Conservation (phyloP, 129 eudicot species). For the Mikania micrantha region DNA sequence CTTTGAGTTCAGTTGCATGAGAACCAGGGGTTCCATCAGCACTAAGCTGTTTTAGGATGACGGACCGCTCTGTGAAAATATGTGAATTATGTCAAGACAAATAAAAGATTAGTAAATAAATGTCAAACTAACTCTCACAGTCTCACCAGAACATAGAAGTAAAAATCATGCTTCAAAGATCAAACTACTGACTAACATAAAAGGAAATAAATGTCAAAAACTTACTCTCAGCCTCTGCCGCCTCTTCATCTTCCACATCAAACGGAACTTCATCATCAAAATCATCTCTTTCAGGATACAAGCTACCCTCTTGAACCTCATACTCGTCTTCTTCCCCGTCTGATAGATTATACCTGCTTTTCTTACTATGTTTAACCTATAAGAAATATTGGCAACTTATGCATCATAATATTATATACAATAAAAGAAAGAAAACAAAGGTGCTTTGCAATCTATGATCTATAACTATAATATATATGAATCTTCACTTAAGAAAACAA, state of each 20-base stretch:
- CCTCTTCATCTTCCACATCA: constrained; percentile 52
- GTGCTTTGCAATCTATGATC: neutral
- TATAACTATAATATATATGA: neutral
- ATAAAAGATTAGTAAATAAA: neutral
- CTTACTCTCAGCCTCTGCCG: constrained; percentile 47
- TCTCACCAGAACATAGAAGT: neutral
- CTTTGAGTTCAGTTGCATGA: constrained; percentile 31
- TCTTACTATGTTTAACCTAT: constrained; percentile 65
- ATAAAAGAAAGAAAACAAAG: neutral
- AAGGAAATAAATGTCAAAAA: neutral
- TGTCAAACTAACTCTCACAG: too few species aligned
- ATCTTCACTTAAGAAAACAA: neutral
- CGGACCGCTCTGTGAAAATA: constrained; percentile 40
- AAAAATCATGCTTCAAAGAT: neutral
- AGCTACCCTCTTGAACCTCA: constrained; percentile 37
- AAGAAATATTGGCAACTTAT: neutral
- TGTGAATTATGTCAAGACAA: neutral
- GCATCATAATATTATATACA: neutral
- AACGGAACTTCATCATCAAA: constrained; percentile 73
- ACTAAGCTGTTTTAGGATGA: constrained; percentile 42
- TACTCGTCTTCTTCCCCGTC: constrained; percentile 93
- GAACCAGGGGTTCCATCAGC: constrained; percentile 32
- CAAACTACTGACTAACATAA: neutral
- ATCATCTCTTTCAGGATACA: constrained; percentile 64
- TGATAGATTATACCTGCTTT: constrained; percentile 71